Evolutionary conservation across 2,329 filamentous ascomycete genomes (phyloP), one percentile per base, ranked within the genome.

Genomic region (Camptophora hylomeconis): DNA sequence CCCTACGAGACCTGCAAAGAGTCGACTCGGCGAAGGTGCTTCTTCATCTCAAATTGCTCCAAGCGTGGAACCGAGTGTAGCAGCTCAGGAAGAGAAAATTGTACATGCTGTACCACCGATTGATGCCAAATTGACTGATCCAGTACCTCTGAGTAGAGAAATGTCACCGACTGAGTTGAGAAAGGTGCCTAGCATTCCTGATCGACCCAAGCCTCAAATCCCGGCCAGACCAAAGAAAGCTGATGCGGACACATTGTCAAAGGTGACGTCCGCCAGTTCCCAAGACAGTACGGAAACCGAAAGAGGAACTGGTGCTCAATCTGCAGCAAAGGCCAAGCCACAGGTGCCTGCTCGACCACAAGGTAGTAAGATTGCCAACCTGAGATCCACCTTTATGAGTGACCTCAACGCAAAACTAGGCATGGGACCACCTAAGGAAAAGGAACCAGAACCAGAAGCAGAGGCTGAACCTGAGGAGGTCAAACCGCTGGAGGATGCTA

Each of bases 331-430:
- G 50, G 56, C 71, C n/a, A 95, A 94, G 51, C 86, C 89, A 4
- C 69, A 74, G 0, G 69, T 95, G 2, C 86, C 89, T 7, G 69
- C 75, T 9, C 73, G 83, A 24, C 81, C 84, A 2, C 81, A 81
- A 7, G 31, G 36, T 20, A 72, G 74, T 45, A 95, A 95, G 61
- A 92, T 98, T 50, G 83, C 86, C 10, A 80, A 82, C 14, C 61
- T 98, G 17, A 84, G 92, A 55, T 81, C 81, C 20, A 83, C 81
- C 3, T 95, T 98, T 54, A 74, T 98, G 67, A 84, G 75, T 24
- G 87, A 95, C 48, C 61, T 98, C 22, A 93, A 95, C 54, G 86
- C 83, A 45, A 79, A 84, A 26, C 63, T 98, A 16, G 77, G 83
- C 48, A 59, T 92, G 19, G 89, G 89, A 1, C 87, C 86, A n/a